A percentile compares a stretch with the other conserved stretches of the same genome.
phyloP scores from a whole-genome alignment of 176 grass and related monocot species.

The Dendrocalamus sinicus region DNA sequence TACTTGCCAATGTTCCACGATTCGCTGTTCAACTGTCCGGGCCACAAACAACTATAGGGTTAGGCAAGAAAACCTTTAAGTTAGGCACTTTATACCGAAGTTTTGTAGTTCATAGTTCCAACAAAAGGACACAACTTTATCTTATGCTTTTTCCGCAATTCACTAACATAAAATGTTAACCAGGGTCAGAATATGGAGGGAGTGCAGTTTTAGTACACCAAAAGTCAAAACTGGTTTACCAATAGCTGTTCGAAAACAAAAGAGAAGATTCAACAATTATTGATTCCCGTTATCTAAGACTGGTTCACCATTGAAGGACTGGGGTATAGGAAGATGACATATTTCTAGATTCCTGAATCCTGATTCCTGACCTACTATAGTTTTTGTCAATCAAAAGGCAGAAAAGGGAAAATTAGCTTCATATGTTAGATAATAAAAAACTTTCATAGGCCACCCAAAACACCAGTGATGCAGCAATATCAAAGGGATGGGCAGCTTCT shows the following conservation, averaged over 20 bases:
- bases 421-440: not conserved
- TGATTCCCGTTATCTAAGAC: not conserved
- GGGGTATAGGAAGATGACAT: not conserved
- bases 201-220: not conserved
- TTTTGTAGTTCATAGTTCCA: slow-evolving; percentile 14
- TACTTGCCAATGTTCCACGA: slow-evolving; percentile 26
- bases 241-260: not conserved
- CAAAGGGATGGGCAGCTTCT: too few species aligned
- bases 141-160: slow-evolving; percentile 13
- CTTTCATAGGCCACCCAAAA: slow-evolving; percentile 8
- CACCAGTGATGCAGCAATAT: not conserved
- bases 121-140: slow-evolving; percentile 7
- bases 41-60: slow-evolving; percentile 38
- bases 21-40: slow-evolving; percentile 25
- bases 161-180: slow-evolving; percentile 15
- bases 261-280: not conserved
- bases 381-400: not conserved
- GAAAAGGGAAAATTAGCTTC: not conserved
- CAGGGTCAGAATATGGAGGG: not conserved
- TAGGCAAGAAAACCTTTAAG: slow-evolving; percentile 56
- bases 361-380: not conserved
- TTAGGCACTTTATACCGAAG: slow-evolving; percentile 47
- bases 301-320: not conserved
- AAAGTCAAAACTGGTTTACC: not conserved
- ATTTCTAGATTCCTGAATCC: not conserved